phyloP scores from a whole-genome alignment of 768 basidiomycete species.

The Russula sp. region DNA sequence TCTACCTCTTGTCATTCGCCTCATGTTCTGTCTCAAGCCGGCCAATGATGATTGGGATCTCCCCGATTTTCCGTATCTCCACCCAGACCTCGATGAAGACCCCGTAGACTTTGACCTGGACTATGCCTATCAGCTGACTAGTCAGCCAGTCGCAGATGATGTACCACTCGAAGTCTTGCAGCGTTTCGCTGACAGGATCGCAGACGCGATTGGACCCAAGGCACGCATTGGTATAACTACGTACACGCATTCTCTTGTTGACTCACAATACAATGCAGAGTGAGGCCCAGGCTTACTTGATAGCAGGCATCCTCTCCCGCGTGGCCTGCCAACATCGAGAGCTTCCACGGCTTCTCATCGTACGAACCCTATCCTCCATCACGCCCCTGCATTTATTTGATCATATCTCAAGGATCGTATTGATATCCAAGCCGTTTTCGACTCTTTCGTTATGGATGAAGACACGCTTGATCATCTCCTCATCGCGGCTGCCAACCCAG shows the following conservation, averaged over 20 bases:
- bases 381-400: not conserved
- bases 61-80: constrained; percentile 64
- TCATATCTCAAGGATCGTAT: constrained; percentile 45
- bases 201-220: constrained; percentile 50
- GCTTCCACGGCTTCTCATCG: constrained; percentile 41
- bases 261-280: constrained; percentile 38
- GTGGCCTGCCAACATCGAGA: constrained; percentile 59
- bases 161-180: constrained; percentile 44
- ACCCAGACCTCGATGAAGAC: constrained; percentile 52
- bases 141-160: constrained; percentile 56
- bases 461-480: constrained; percentile 50
- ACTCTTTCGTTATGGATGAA: constrained; percentile 46
- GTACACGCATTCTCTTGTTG: not conserved
- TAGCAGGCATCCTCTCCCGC: constrained; percentile 58
- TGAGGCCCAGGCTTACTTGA: constrained; percentile 48
- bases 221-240: constrained; percentile 33
- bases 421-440: constrained; percentile 50
- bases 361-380: constrained; percentile 31
- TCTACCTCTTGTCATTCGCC: constrained; percentile 55
- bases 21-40: constrained; percentile 79
- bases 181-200: constrained; percentile 51
- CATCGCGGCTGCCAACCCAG: constrained; percentile 59
- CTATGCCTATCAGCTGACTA: constrained; percentile 45
- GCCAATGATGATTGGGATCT: constrained; percentile 75
- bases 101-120: constrained; percentile 54